Conservation (phyloP, 73 alveolate species). For the Uronychia setigera region DNA sequence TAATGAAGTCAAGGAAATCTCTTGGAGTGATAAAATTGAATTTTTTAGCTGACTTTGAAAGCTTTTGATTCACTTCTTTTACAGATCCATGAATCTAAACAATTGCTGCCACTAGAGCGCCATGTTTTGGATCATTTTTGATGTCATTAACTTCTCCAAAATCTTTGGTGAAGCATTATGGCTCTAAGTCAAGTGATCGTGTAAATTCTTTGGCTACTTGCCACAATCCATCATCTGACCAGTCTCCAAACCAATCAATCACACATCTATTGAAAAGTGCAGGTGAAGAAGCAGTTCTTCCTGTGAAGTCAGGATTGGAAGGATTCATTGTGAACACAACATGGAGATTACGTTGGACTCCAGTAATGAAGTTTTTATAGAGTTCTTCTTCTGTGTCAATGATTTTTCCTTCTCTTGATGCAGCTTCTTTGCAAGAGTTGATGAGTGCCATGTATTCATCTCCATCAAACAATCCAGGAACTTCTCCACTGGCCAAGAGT, state of each 20-base stretch:
- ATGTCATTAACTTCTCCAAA: constrained; percentile 24
- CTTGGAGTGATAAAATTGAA: constrained; percentile 99
- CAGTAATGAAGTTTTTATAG: constrained; percentile 92
- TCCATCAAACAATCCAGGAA: constrained; percentile 99
- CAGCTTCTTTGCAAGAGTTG: constrained; percentile 90
- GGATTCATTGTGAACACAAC: constrained; percentile 99
- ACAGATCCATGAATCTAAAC: constrained; percentile 90
- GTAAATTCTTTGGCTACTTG: constrained; percentile 97
- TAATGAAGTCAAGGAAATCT: constrained; percentile 98
- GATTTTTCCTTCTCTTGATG: constrained; percentile 81
- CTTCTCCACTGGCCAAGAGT: constrained; percentile 99
- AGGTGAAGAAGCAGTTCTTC: constrained; percentile 98
- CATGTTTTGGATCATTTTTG: constrained; percentile 77
- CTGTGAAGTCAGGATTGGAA: constrained; percentile 98
- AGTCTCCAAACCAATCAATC: constrained; percentile 99
- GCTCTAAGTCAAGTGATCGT: constrained; percentile 78
- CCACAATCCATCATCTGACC: constrained; percentile 96
- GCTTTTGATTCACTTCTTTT: constrained; percentile 83
- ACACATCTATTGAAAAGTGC: constrained; percentile 99
- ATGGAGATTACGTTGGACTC: constrained; percentile 97
- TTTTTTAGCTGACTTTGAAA: constrained; percentile 93
- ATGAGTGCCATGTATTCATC: constrained; percentile 98
- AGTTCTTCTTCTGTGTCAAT: constrained; percentile 98
- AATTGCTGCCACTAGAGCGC: constrained; percentile 78
- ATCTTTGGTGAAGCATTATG: constrained; percentile 77